Percentiles rank a stretch among this genome's conserved stretches.
Evolutionary conservation across 495 filamentous ascomycete species (phyloP).

Genomic region (Polyplosphaeria fusca): DNA sequence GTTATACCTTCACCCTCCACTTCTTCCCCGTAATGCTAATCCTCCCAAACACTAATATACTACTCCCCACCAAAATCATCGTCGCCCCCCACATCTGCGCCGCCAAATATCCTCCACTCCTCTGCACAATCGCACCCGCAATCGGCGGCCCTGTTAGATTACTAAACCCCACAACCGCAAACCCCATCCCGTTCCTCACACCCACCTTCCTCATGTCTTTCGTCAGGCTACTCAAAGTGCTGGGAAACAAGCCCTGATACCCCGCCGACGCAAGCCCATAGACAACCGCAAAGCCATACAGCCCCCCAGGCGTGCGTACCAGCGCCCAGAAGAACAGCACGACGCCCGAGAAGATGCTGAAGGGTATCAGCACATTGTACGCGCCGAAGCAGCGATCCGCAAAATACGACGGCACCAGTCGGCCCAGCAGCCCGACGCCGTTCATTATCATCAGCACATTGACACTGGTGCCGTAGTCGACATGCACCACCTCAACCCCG

Average conservation of each 20-base stretch:
- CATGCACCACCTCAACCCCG: slow-evolving; percentile 31
- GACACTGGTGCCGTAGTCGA: slow-evolving; percentile 34
- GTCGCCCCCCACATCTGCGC: slow-evolving; percentile 39
- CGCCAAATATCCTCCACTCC: slow-evolving; percentile 34
- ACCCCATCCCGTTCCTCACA: slow-evolving; percentile 41
- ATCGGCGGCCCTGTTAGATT: slow-evolving; percentile 41
- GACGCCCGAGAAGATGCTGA: slow-evolving; percentile 23
- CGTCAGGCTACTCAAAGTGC: slow-evolving; percentile 37
- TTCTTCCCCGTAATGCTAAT: slow-evolving; percentile 34
- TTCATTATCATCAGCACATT: slow-evolving; percentile 41
- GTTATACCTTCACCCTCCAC: slow-evolving; percentile 22
- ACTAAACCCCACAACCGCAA: slow-evolving; percentile 37
- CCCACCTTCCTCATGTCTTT: slow-evolving; percentile 40
- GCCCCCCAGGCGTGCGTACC: slow-evolving; percentile 21
- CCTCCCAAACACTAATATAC: slow-evolving; percentile 30
- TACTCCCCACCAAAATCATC: slow-evolving; percentile 21
- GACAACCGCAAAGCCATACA: slow-evolving; percentile 37
- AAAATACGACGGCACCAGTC: slow-evolving; percentile 38
- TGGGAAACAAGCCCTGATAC: slow-evolving; percentile 40
- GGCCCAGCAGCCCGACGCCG: slow-evolving; percentile 39
- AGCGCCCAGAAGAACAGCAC: slow-evolving; percentile 39
- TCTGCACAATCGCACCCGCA: slow-evolving; percentile 40
- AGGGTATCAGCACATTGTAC: slow-evolving; percentile 40
- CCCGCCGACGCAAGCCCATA: slow-evolving; percentile 38
- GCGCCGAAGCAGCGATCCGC: slow-evolving; percentile 37